Base-by-base conservation (phyloP, 1,284 basidiomycete genomes). In the Ceratobasidium sp. region DNA sequence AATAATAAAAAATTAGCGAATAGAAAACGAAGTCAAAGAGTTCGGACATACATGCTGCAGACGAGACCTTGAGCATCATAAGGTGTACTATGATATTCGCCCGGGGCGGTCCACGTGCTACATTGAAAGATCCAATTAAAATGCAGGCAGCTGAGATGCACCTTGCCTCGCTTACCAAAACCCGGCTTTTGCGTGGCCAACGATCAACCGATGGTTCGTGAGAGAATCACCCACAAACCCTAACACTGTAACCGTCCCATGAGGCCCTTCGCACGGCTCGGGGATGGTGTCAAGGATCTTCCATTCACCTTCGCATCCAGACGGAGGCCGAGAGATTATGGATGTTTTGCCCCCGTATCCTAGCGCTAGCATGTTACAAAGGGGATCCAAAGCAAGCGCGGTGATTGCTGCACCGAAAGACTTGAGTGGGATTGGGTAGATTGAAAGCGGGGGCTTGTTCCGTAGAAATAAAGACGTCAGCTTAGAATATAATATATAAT, bases 21-120 rank as follows among this genome's bases (percentile, higher is more conserved):
- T n/a, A 9, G 56, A 32, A 29, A 32, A n/a, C 2, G 13, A 32
- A 19, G 56, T 29, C 25, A 4, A 29, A 13, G 56, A n/a, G 25
- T 29, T 32, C n/a, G n/a, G 34, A 59, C 56, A 32, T 37, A 59
- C 56, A 59, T 59, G 56, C 56, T 59, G n/a, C 56, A 59, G 56
- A 59, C 56, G 32, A 29, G 29, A 59, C 29, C 29, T 32, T 59
- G 15, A 9, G 56, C 34, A 59, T 37, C 56, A 25, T 59, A 59
- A 59, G 56, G 56, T 1, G 56, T 59, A 13, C 56, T 29, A 13
- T 59, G 56, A 37, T 59, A 59, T 13, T 59, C 56, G 34, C 34
- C 56, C 5, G 56, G 56, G 34, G 29, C 56, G n/a, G 29, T 29
- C 56, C 56, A 59, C 15, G 34, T 59, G 32, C 56, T 59, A 32